Evolutionary conservation across 2,329 filamentous ascomycete species (phyloP).

Genomic region (Xylaria sp.): DNA sequence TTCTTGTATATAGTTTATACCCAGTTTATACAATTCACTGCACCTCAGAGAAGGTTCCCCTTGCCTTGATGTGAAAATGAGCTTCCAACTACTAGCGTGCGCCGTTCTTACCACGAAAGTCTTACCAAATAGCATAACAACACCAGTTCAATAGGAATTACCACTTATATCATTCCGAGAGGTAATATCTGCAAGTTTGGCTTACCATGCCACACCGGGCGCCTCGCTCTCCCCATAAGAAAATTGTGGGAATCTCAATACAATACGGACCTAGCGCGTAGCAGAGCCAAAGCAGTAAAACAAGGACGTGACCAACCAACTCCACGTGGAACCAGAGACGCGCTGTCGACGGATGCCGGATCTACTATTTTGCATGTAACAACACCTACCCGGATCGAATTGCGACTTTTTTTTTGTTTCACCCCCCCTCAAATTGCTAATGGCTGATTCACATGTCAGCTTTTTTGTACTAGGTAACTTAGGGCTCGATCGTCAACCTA

Average conservation of each 20-base stretch:
- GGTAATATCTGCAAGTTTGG: too few species aligned
- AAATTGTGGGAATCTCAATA: not conserved
- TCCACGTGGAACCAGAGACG: not conserved
- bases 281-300: not conserved
- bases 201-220: too few species aligned
- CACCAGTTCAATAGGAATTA: not conserved
- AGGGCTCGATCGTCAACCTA: not conserved
- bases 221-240: not conserved
- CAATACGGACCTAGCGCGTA: not conserved
- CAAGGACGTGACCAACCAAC: not conserved
- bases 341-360: not conserved
- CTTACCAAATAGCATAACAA: not conserved
- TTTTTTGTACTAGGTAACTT: not conserved
- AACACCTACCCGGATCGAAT: not conserved
- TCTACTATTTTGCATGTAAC: not conserved
- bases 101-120: not conserved
- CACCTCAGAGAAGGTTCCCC: not conserved
- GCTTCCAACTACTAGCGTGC: too few species aligned
- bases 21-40: not conserved
- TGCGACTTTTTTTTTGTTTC: not conserved
- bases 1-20: slow-evolving; percentile 18
- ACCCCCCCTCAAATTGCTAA: not conserved
- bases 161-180: not conserved
- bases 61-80: not conserved
- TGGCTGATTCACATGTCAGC: not conserved